Evolutionary conservation across 2,329 filamentous ascomycete species (phyloP).

Genomic region (Zymoseptoria tritici): DNA sequence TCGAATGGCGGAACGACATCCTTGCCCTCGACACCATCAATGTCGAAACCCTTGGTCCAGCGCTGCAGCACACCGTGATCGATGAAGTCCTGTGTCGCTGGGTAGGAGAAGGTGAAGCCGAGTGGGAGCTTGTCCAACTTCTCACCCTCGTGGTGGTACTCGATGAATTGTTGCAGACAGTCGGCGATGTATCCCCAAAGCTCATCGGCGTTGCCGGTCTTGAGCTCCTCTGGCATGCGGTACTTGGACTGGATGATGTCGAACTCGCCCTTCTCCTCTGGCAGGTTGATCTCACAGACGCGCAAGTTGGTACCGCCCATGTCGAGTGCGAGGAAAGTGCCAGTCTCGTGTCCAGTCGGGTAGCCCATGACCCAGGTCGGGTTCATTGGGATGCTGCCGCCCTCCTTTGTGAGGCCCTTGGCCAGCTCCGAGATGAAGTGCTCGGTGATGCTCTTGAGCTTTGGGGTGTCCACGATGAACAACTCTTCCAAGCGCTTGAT

Average conservation of each 20-base stretch:
- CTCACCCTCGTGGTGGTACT: slow-evolving; percentile 67
- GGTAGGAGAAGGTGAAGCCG: slow-evolving; percentile 95
- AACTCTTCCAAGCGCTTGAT: slow-evolving; percentile 76
- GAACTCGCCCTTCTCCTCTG: slow-evolving; percentile 80
- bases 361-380: slow-evolving; percentile 92
- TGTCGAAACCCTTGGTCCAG: slow-evolving; percentile 98
- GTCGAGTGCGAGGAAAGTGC: slow-evolving; percentile 81
- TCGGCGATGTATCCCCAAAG: slow-evolving; percentile 94
- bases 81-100: slow-evolving; percentile 86
- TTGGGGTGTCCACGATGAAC: slow-evolving; percentile 69
- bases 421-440: slow-evolving; percentile 85
- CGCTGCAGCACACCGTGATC: slow-evolving; percentile 87
- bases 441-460: slow-evolving; percentile 81
- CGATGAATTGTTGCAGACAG: slow-evolving; percentile 82
- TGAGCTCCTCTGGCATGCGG: slow-evolving; percentile 86
- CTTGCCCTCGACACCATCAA: slow-evolving; percentile 79
- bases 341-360: slow-evolving; percentile 78
- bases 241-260: slow-evolving; percentile 96
- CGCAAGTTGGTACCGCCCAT: slow-evolving; percentile 95
- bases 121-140: slow-evolving; percentile 64
- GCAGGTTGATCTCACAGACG: slow-evolving; percentile 86
- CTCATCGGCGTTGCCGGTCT: slow-evolving; percentile 74
- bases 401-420: slow-evolving; percentile 82
- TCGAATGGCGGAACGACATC: slow-evolving; percentile 89
- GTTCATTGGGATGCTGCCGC: slow-evolving; percentile 96